Base-by-base conservation (phyloP, 768 basidiomycete genomes). In the Amylocystis lapponica region DNA sequence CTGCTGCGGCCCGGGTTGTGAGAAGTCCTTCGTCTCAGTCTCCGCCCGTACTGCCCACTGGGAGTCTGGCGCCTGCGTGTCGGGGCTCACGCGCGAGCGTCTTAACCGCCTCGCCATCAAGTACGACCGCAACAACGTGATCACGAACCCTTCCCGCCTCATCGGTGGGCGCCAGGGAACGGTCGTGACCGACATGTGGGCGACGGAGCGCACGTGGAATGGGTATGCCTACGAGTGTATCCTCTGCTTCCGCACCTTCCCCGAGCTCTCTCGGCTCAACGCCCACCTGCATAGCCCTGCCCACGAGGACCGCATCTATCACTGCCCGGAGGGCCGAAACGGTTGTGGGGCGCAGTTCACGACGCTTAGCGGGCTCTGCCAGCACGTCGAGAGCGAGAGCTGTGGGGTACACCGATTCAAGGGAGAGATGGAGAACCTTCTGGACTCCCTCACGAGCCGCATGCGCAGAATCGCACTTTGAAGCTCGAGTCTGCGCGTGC, bases 301-400 rank as follows among this genome's bases (percentile, higher is more conserved):
- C 3, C 84, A 85, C 54, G 59, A 71, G 49, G 66, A 71, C 1
- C 69, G 65, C 55, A 64, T 71, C 2, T 84, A 79, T 52, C 51
- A 69, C 3, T 86, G 83, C 61, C 79, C 78, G 3, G 56, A 36
- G 23, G 20, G 6, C 20, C 47, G 69, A 33, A 47, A 42, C 6
- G 60, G 58, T 10, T 86, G 83, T 52, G 52, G 41, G 2, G 23
- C 37, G 19, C 55, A 59, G 25, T 83, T 80, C 54, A 48, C 39
- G 6, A 71, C 76, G 12, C 67, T 85, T 25, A 83, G 82, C 42
- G 79, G 55, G 4, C 58, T 86, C 41, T 73, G 72, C 33, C 75
- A 79, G 61, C 82, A 86, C 56, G 69, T 85, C 25, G 81, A 85
- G 65, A 79, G 76, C 53, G 76, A 73, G 50, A 60, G 48, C 21